These are phyloP conservation scores for Urochloa ruziziensis DNA, from an alignment of 176 grass and related monocot genomes.

Conservation along the genomic window DNA sequence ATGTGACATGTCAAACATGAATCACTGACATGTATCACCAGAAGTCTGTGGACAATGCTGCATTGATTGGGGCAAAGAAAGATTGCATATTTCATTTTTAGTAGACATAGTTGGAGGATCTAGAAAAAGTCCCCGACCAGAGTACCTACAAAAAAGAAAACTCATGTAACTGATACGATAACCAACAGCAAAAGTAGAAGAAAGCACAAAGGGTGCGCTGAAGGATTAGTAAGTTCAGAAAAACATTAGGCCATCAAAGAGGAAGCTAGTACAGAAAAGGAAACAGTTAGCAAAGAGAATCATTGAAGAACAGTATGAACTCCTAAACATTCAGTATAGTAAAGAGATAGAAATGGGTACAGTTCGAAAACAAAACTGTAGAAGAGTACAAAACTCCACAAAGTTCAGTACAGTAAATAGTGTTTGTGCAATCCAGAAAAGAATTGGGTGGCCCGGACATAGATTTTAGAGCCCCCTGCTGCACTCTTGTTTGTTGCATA, in stretches of 20 bases:
- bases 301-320: neutral
- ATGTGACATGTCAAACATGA: conserved; percentile 34
- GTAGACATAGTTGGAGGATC: conserved; percentile 76
- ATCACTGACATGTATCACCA: conserved; percentile 55
- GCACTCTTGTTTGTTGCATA: no score
- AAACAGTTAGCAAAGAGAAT: neutral
- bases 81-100: conserved; percentile 48
- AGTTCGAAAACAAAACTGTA: neutral
- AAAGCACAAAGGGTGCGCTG: neutral
- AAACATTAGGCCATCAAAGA: neutral
- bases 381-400: neutral
- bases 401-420: no score
- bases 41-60: conserved; percentile 34
- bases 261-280: neutral
- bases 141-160: conserved; percentile 64
- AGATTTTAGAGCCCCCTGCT: no score
- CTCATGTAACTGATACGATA: conserved; percentile 8
- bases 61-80: conserved; percentile 65
- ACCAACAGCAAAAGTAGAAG: neutral
- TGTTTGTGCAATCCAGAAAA: neutral
- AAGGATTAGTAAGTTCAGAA: neutral
- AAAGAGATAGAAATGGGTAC: neutral
- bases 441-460: neutral
- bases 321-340: neutral
- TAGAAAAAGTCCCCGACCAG: conserved; percentile 81